A percentile compares a stretch with the other conserved stretches of the same genome.
Evolutionary conservation across 495 filamentous ascomycete species (phyloP).

Genomic region (Neurospora sublineolata): DNA sequence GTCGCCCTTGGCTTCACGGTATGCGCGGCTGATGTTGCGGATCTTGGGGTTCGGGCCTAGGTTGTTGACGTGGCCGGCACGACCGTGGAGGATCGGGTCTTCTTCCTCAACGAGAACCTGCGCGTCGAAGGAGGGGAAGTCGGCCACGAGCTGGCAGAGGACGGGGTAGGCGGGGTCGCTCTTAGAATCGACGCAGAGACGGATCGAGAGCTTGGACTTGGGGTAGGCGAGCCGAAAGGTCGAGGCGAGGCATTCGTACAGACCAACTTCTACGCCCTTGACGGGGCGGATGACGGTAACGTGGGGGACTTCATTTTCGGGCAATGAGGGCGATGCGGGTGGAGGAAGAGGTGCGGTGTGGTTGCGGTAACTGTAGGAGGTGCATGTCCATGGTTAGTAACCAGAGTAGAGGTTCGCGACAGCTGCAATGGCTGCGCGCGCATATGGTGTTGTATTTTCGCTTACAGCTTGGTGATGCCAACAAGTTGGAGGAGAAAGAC

Average conservation of each 20-base stretch:
- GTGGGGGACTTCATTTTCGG: slow-evolving; percentile 50
- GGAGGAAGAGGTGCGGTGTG: slow-evolving; percentile 33
- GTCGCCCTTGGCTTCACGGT: slow-evolving; percentile 86
- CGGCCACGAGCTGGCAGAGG: slow-evolving; percentile 54
- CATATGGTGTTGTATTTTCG: not conserved
- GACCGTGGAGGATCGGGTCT: slow-evolving; percentile 57
- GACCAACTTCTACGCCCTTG: slow-evolving; percentile 80
- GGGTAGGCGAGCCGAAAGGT: slow-evolving; percentile 82
- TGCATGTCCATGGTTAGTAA: slow-evolving; percentile 6
- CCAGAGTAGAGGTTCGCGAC: not conserved
- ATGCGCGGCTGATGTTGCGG: slow-evolving; percentile 88
- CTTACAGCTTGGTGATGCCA: slow-evolving; percentile 42
- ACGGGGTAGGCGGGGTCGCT: slow-evolving; percentile 69
- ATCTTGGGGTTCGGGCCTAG: slow-evolving; percentile 98
- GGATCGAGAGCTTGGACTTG: slow-evolving; percentile 60
- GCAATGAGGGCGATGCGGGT: slow-evolving; percentile 33
- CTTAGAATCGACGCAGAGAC: slow-evolving; percentile 69
- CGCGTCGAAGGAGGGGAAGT: slow-evolving; percentile 65
- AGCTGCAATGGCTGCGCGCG: not conserved
- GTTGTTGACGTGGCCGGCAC: slow-evolving; percentile 38
- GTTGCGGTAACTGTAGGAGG: slow-evolving; percentile 33
- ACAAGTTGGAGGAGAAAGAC: slow-evolving; percentile 39
- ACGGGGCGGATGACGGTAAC: slow-evolving; percentile 87
- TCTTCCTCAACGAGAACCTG: slow-evolving; percentile 76
- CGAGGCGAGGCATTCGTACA: slow-evolving; percentile 89